Conservation (phyloP, 1,139 yeast species). For the Yamadazyma spencermartinsiae region DNA sequence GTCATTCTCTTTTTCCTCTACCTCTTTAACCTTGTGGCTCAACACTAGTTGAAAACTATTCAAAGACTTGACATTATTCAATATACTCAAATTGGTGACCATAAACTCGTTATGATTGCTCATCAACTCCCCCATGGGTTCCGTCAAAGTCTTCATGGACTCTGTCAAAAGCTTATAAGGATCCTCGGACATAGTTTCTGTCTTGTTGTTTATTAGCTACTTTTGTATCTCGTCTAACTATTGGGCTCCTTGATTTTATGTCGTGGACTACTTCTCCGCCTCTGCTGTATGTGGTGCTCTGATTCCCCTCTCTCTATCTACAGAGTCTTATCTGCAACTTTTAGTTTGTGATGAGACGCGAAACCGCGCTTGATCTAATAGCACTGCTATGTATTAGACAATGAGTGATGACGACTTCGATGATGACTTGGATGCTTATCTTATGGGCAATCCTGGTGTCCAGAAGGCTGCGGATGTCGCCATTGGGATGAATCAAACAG, state of each 20-base stretch:
- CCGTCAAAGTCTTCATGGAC: slow-evolving; percentile 21
- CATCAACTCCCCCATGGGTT: slow-evolving; percentile 26
- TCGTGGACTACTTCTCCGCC: no score
- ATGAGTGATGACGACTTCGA: slow-evolving; percentile 17
- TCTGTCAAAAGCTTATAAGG: slow-evolving; percentile 25
- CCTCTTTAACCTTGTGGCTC: background rate
- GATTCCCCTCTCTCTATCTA: no score
- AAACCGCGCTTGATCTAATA: background rate
- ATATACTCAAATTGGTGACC: slow-evolving; percentile 25
- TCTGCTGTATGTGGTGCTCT: no score
- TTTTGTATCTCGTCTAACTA: no score
- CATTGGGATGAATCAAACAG: slow-evolving; percentile 1
- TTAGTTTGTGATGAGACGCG: slow-evolving; percentile 2
- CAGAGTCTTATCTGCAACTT: no score
- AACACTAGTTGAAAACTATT: slow-evolving; percentile 10
- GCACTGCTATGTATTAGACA: background rate
- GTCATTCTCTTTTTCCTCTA: background rate
- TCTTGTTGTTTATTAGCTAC: no score
- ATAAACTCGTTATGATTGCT: slow-evolving; percentile 29
- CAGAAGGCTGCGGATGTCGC: background rate
- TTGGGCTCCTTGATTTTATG: no score
- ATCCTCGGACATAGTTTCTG: slow-evolving; percentile 14
- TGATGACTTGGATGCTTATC: slow-evolving; percentile 15
- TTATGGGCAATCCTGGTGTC: slow-evolving; percentile 3
- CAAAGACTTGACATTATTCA: slow-evolving; percentile 21